Percentiles rank a stretch among this genome's conserved stretches.
These are phyloP conservation scores for Craspedostauros australis DNA, from an alignment of 108 stramenopile species.

Conservation along the genomic window DNA sequence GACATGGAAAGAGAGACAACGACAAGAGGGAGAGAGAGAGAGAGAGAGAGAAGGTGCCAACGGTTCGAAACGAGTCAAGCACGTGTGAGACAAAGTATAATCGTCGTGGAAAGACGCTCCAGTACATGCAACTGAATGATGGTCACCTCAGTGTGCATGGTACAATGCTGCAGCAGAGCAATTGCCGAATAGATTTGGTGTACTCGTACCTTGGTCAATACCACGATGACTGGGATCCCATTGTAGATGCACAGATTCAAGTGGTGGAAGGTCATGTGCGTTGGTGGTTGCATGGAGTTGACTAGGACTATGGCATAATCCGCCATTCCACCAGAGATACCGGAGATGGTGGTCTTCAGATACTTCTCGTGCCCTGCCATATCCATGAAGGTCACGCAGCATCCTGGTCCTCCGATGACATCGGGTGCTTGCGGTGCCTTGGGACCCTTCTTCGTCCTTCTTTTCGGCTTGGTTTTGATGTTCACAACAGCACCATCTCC, in stretches of 20 bases:
- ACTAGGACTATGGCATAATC: conserved; percentile 65
- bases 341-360: conserved; percentile 73
- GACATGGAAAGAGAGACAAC: not conserved
- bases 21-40: no score
- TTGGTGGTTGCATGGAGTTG: conserved; percentile 63
- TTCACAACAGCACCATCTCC: not conserved
- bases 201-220: conserved; percentile 43
- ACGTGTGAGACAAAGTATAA: no score
- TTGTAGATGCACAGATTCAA: conserved; percentile 54
- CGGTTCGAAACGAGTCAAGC: no score
- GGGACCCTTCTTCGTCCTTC: conserved; percentile 3
- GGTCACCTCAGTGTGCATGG: no score
- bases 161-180: not conserved
- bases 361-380: conserved; percentile 81
- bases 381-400: conserved; percentile 54
- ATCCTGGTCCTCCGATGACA: conserved; percentile 10
- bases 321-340: conserved; percentile 50
- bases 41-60: no score
- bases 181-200: not conserved
- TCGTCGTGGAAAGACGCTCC: no score
- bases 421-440: conserved; percentile 4
- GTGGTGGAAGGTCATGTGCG: conserved; percentile 72
- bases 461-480: not conserved
- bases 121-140: no score
- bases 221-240: conserved; percentile 50